These are phyloP conservation scores for Centaurea solstitialis DNA, from an alignment of 129 eudicot species.

Conservation along the genomic window DNA sequence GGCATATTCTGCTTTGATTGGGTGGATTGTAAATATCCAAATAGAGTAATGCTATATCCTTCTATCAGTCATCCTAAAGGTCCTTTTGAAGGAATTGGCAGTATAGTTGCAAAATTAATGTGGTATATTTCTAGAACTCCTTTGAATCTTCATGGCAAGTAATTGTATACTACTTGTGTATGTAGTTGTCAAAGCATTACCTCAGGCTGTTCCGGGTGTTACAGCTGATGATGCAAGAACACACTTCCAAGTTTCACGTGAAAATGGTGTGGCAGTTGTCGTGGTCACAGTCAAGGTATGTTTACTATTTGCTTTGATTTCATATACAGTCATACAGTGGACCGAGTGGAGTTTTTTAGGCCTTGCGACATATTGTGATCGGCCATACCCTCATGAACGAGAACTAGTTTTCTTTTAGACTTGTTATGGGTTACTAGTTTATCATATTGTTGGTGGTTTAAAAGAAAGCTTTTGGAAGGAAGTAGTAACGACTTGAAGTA, in stretches of 20 bases:
- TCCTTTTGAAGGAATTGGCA: neutral
- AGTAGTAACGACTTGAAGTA: neutral
- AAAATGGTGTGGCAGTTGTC: constrained; percentile 51
- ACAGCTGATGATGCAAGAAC: constrained; percentile 53
- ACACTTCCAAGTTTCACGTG: constrained; percentile 37
- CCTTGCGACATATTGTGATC: neutral
- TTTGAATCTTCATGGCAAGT: neutral
- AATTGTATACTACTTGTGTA: constrained; percentile 9
- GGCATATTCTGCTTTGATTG: neutral
- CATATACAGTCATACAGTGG: too few relatives aligned
- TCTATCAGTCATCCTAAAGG: neutral
- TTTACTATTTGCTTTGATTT: neutral
- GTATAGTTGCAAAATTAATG: neutral
- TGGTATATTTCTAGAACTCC: neutral
- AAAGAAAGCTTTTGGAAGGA: neutral
- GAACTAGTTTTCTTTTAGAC: neutral
- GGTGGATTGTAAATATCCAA: neutral
- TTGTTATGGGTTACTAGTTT: neutral
- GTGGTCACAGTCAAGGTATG: constrained; percentile 52
- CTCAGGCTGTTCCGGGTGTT: constrained; percentile 57
- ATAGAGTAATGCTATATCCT: neutral
- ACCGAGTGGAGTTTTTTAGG: neutral
- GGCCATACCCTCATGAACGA: neutral
- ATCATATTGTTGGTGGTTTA: neutral
- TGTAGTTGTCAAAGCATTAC: constrained; percentile 48